A percentile compares a stretch with the other conserved stretches of the same genome.
phyloP scores from a whole-genome alignment of 352 stramenopile species.

The Pythium dissimile region DNA sequence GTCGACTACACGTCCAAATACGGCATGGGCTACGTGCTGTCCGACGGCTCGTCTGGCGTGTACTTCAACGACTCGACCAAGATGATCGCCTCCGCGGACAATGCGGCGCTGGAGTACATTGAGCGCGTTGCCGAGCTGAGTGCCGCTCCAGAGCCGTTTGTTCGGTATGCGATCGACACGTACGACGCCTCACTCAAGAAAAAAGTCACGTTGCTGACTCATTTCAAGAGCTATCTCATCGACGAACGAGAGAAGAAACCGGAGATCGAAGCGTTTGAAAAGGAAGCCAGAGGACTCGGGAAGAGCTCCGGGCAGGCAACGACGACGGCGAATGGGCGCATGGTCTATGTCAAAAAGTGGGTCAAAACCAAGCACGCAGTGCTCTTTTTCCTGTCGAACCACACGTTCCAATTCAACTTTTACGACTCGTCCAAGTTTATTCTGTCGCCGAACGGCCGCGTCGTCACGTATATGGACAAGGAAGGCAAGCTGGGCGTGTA shows the following conservation, averaged over 20 bases:
- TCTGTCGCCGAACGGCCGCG: conserved; percentile 86
- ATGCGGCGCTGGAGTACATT: conserved; percentile 94
- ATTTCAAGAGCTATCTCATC: conserved; percentile 97
- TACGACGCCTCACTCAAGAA: conserved; percentile 93
- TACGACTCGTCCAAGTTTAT: conserved; percentile 97
- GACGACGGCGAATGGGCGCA: conserved; percentile 17
- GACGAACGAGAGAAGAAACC: conserved; percentile 50
- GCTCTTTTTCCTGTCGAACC: conserved; percentile 96
- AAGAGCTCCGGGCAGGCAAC: conserved; percentile 5
- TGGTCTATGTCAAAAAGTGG: conserved; percentile 98
- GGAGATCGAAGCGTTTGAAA: conserved; percentile 27
- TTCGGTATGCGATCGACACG: conserved; percentile 40
- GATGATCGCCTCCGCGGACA: conserved; percentile 89
- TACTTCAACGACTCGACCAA: conserved; percentile 99
- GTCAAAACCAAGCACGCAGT: conserved; percentile 97
- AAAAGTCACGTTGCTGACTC: conserved; percentile 97
- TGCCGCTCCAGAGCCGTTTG: conserved; percentile 29
- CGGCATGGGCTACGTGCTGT: conserved; percentile 97
- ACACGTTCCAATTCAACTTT: conserved; percentile 95
- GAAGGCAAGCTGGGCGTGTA: conserved; percentile 54
- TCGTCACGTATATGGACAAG: conserved; percentile 89
- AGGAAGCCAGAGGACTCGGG: conserved; percentile 7
- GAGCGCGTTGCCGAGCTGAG: conserved; percentile 74
- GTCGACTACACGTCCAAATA: conserved; percentile 99
- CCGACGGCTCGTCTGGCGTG: conserved; percentile 92